Percentiles rank a stretch among this genome's conserved stretches.
These are phyloP conservation scores for Penicillium macrosclerotiorum DNA, from an alignment of 495 filamentous ascomycete genomes.

Conservation along the genomic window DNA sequence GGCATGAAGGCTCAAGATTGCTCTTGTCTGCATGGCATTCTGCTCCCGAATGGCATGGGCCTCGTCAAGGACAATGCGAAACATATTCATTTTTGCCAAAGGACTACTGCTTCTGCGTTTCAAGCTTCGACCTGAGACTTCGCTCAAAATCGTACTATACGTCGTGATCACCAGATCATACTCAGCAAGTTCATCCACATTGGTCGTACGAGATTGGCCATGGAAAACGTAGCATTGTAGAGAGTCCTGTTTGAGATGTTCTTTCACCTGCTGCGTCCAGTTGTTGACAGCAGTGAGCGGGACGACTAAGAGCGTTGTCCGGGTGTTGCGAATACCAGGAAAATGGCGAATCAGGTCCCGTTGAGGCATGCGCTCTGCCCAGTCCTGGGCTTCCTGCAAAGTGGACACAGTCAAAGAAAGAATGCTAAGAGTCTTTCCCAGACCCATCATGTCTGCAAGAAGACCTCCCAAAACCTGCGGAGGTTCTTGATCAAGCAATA, in stretches of 20 bases:
- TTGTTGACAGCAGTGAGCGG: constrained; percentile 88
- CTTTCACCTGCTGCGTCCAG: constrained; percentile 86
- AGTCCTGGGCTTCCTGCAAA: constrained; percentile 56
- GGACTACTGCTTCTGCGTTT: constrained; percentile 66
- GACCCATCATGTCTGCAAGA: constrained; percentile 95
- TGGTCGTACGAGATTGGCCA: constrained; percentile 67
- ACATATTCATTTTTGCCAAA: constrained; percentile 77
- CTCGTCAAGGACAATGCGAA: constrained; percentile 93
- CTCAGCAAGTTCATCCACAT: constrained; percentile 62
- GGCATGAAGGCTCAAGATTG: constrained; percentile 77
- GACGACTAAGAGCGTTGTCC: constrained; percentile 82
- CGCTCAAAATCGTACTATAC: constrained; percentile 81
- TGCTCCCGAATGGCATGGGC: constrained; percentile 92
- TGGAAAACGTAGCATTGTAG: constrained; percentile 80
- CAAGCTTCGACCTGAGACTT: constrained; percentile 60
- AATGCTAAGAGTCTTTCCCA: constrained; percentile 91
- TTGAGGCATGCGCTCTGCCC: constrained; percentile 33
- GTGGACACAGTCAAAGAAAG: constrained; percentile 71
- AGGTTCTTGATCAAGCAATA: constrained; percentile 61
- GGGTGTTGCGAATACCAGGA: constrained; percentile 62
- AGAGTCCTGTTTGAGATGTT: constrained; percentile 64
- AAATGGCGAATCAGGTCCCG: constrained; percentile 28
- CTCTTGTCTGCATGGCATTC: constrained; percentile 73
- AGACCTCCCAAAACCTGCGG: constrained; percentile 78
- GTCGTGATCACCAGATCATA: constrained; percentile 90